A percentile compares a stretch with the other conserved stretches of the same genome.
Evolutionary conservation across 768 basidiomycete species (phyloP).

Genomic region (Sarcodon sp.): DNA sequence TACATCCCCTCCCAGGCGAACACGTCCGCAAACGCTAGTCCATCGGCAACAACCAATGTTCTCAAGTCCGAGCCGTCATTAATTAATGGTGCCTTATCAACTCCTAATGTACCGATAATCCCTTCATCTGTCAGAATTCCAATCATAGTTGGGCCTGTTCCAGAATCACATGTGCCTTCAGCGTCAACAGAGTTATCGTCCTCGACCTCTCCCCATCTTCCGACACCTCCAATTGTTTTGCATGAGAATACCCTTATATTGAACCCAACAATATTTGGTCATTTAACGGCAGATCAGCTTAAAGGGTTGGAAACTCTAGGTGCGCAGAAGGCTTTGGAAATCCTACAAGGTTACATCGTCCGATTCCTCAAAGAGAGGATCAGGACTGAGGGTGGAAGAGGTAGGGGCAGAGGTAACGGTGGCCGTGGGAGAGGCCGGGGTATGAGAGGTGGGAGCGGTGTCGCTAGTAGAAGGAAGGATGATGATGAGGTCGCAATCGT

Average conservation of each 20-base stretch:
- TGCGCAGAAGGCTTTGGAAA: conserved; percentile 67
- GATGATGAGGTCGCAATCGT: conserved; percentile 12
- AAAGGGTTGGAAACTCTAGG: conserved; percentile 70
- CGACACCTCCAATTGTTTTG: conserved; percentile 55
- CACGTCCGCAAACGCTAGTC: conserved; percentile 11
- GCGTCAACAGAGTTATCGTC: conserved; percentile 21
- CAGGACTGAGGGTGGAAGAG: conserved; percentile 24
- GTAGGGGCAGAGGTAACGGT: conserved; percentile 22
- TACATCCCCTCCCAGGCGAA: neutral
- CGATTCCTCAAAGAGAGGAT: conserved; percentile 71
- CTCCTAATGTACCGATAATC: conserved; percentile 10
- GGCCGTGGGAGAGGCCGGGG: conserved; percentile 26
- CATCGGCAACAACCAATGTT: conserved; percentile 4
- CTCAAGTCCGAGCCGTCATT: neutral
- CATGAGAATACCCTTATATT: conserved; percentile 79
- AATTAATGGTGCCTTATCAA: neutral
- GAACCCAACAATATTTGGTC: conserved; percentile 75
- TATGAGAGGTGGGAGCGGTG: conserved; percentile 20
- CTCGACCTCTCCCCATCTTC: conserved; percentile 24
- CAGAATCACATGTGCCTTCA: conserved; percentile 42
- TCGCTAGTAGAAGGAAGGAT: conserved; percentile 3
- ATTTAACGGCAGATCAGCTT: conserved; percentile 60
- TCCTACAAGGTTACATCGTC: conserved; percentile 78
- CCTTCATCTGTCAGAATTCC: conserved; percentile 50
- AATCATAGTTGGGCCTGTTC: conserved; percentile 66